Percentiles rank a stretch among this genome's conserved stretches.
Conservation (phyloP, 805 yeast species). For the Cyberlindnera mrakii region DNA sequence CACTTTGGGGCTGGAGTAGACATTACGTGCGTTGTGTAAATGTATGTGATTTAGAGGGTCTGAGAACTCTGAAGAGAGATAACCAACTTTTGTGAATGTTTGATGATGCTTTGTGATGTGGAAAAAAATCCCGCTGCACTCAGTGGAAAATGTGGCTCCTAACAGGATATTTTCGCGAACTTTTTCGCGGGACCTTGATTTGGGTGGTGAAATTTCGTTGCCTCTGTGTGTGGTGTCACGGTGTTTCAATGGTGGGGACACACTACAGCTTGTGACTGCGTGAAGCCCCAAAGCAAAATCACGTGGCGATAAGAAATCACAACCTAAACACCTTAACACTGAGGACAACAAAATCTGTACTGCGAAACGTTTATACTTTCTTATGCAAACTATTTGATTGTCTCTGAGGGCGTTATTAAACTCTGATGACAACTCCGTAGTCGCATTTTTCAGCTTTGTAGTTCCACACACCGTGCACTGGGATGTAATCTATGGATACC, state of each 20-base stretch:
- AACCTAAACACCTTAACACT: no score
- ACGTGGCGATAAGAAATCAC: background rate
- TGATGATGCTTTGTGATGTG: slow-evolving; percentile 1
- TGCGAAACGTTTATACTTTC: no score
- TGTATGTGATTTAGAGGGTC: background rate
- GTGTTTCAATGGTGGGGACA: no score
- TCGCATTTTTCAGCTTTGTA: slow-evolving; percentile 16
- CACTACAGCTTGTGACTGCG: no score
- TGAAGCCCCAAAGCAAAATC: slow-evolving; percentile 2
- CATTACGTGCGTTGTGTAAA: slow-evolving; percentile 8
- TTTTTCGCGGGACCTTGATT: no score
- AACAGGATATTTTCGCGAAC: no score
- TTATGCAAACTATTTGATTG: no score
- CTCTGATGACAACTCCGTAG: slow-evolving; percentile 22
- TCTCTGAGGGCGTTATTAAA: background rate
- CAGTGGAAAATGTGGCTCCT: background rate
- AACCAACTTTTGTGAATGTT: no score
- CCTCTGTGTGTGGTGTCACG: no score
- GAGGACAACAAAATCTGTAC: no score
- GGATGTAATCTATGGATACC: slow-evolving; percentile 23
- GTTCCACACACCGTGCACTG: slow-evolving; percentile 25
- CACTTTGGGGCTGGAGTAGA: slow-evolving; percentile 69
- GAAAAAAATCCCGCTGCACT: slow-evolving; percentile 1
- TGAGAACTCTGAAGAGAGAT: background rate
- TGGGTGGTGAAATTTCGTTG: no score